Evolutionary conservation across 78 protist genomes (phyloP).

Genomic region (Bodo saltans): DNA sequence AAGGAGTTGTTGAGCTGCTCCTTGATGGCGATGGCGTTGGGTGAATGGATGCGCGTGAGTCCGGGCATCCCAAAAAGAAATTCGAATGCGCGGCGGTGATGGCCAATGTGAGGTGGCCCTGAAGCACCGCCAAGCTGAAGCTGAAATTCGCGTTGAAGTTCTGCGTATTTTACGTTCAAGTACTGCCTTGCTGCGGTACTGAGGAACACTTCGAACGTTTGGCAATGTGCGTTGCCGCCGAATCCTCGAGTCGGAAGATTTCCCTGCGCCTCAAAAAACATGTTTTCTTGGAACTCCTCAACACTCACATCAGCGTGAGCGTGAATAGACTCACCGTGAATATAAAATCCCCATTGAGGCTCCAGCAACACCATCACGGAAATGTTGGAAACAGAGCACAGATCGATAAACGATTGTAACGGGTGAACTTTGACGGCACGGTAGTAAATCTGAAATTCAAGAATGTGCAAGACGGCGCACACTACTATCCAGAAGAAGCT

Average conservation of each 20-base stretch:
- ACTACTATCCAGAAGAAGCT: not conserved
- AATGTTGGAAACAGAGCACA: constrained; percentile 24
- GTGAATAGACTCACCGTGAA: constrained; percentile 44
- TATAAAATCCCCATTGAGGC: constrained; percentile 23
- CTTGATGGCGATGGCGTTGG: not conserved
- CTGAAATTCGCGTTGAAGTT: not conserved
- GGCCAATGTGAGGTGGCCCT: not conserved
- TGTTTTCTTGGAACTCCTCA: constrained; percentile 6
- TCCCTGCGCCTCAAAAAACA: constrained; percentile 13
- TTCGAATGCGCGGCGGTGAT: not conserved
- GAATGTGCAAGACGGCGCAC: not conserved
- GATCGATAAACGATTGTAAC: constrained; percentile 14
- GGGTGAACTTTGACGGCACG: constrained; percentile 8
- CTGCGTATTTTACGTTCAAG: not conserved
- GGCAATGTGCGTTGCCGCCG: not conserved
- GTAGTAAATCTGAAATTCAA: not conserved
- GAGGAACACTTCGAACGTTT: constrained; percentile 33
- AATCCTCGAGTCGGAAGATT: constrained; percentile 8
- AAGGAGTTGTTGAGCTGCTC: not conserved
- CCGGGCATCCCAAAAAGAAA: not conserved
- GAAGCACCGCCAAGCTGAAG: not conserved
- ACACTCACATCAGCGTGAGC: constrained; percentile 23
- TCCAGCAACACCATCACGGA: constrained; percentile 9
- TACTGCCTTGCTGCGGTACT: not conserved
- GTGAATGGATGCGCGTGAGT: not conserved